Evolutionary conservation across 106 monocot species (phyloP).

Genomic region (Cymbidium sinense): DNA sequence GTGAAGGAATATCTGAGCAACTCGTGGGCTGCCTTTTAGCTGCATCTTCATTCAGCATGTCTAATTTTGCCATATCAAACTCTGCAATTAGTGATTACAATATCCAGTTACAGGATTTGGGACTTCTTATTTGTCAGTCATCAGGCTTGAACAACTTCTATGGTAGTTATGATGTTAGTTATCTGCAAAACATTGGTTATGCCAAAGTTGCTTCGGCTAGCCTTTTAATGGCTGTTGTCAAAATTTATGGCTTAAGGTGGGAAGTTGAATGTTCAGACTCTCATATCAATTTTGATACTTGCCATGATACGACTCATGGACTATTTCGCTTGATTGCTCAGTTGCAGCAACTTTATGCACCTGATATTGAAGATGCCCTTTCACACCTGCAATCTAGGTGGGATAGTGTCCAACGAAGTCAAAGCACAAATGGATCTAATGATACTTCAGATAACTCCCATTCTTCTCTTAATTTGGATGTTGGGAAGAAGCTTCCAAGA

Average conservation of each 20-base stretch:
- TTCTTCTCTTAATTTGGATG: slow-evolving; percentile 10
- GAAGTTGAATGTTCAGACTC: slow-evolving; percentile 78
- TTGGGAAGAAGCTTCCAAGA: slow-evolving; percentile 11
- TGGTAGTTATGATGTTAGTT: slow-evolving; percentile 35
- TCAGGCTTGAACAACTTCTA: slow-evolving; percentile 19
- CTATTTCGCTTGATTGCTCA: slow-evolving; percentile 52
- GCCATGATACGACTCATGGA: slow-evolving; percentile 72
- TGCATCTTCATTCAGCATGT: slow-evolving; percentile 76
- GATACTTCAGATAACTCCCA: slow-evolving; percentile 14
- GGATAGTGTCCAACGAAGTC: slow-evolving; percentile 39
- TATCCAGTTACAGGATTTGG: slow-evolving; percentile 70
- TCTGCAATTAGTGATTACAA: slow-evolving; percentile 29
- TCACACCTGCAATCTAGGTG: slow-evolving; percentile 90
- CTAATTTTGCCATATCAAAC: slow-evolving; percentile 23
- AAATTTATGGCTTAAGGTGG: slow-evolving; percentile 52
- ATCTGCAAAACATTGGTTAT: slow-evolving; percentile 61
- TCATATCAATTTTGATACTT: slow-evolving; percentile 51
- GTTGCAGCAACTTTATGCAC: slow-evolving; percentile 87
- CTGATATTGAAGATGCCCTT: slow-evolving; percentile 76
- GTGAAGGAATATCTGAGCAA: slow-evolving; percentile 17
- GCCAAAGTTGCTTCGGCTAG: slow-evolving; percentile 64
- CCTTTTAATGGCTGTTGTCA: slow-evolving; percentile 54
- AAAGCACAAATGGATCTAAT: slow-evolving; percentile 17
- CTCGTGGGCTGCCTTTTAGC: slow-evolving; percentile 64
- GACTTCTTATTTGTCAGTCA: slow-evolving; percentile 60